Conservation (phyloP, 768 basidiomycete genomes). For the Hydnomerulius pinastri region DNA sequence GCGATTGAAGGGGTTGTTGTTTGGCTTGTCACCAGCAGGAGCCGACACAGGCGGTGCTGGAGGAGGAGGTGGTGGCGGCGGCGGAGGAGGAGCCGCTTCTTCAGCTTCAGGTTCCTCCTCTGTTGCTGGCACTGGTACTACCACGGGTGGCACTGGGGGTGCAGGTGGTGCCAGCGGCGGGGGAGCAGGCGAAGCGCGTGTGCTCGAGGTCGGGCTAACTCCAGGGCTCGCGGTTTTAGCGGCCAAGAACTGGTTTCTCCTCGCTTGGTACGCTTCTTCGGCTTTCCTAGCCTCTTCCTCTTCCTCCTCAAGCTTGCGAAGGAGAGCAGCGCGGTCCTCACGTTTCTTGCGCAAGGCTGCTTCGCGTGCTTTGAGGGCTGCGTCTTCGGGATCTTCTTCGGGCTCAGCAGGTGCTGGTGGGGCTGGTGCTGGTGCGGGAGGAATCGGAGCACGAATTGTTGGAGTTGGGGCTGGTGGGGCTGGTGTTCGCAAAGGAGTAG, state of each 20-base stretch:
- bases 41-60: slow-evolving; percentile 28
- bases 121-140: slow-evolving; percentile 12
- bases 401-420: slow-evolving; percentile 37
- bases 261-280: slow-evolving; percentile 42
- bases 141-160: slow-evolving; percentile 22
- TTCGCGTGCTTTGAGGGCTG: slow-evolving; percentile 64
- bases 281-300: slow-evolving; percentile 55
- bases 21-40: slow-evolving; percentile 47
- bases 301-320: slow-evolving; percentile 72
- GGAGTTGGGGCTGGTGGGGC: slow-evolving; percentile 26
- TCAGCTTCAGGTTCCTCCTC: slow-evolving; percentile 11
- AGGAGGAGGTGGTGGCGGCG: slow-evolving; percentile 35
- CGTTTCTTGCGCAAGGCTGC: slow-evolving; percentile 70
- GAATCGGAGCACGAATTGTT: slow-evolving; percentile 28
- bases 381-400: slow-evolving; percentile 78
- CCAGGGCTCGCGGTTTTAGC: slow-evolving; percentile 38
- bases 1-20: slow-evolving; percentile 81
- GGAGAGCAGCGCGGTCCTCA: slow-evolving; percentile 67
- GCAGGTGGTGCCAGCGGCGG: slow-evolving; percentile 41
- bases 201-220: slow-evolving; percentile 25
- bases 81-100: slow-evolving; percentile 33
- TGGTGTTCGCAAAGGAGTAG: slow-evolving; percentile 25
- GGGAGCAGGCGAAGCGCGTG: slow-evolving; percentile 35
- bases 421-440: slow-evolving; percentile 51
- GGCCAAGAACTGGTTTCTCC: slow-evolving; percentile 37